Evolutionary conservation across 345 rosid species (phyloP).

Genomic region (Theobroma cacao): DNA sequence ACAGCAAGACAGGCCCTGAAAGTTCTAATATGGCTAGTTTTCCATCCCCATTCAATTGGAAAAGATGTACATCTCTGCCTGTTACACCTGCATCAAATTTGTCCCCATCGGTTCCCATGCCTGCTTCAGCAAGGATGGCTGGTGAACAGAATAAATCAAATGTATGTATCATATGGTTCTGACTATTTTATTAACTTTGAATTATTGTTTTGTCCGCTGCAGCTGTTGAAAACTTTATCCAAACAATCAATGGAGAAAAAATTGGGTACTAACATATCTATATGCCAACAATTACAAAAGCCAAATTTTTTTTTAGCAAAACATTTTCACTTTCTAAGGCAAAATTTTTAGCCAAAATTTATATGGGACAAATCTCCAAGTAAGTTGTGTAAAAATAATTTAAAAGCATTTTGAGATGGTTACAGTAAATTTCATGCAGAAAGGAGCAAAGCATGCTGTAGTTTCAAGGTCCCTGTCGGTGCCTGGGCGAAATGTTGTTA

Average conservation of each 20-base stretch:
- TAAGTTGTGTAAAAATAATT: not conserved
- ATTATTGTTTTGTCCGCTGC: not conserved
- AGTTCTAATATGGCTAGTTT: conserved; percentile 41
- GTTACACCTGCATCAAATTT: conserved; percentile 56
- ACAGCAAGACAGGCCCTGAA: conserved; percentile 40
- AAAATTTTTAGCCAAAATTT: not conserved
- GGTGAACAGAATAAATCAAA: conserved; percentile 44
- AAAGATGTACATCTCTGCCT: conserved; percentile 79
- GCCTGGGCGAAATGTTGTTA: conserved; percentile 69
- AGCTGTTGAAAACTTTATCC: not conserved
- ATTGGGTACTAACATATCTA: not conserved
- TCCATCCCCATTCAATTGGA: conserved; percentile 51
- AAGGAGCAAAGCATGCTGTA: conserved; percentile 33
- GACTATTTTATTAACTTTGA: not conserved
- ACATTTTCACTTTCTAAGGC: no score
- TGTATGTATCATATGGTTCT: conserved; percentile 26
- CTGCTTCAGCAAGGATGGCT: conserved; percentile 57
- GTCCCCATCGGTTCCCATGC: conserved; percentile 60
- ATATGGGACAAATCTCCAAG: not conserved
- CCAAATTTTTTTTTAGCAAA: no score
- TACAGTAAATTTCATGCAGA: conserved; percentile 45
- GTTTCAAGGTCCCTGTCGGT: conserved; percentile 81
- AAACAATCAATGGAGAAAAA: not conserved
- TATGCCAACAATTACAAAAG: not conserved
- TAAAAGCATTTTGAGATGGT: conserved; percentile 10